phyloP scores from a whole-genome alignment of 495 filamentous ascomycete genomes.

The Lichina pygmaea region DNA sequence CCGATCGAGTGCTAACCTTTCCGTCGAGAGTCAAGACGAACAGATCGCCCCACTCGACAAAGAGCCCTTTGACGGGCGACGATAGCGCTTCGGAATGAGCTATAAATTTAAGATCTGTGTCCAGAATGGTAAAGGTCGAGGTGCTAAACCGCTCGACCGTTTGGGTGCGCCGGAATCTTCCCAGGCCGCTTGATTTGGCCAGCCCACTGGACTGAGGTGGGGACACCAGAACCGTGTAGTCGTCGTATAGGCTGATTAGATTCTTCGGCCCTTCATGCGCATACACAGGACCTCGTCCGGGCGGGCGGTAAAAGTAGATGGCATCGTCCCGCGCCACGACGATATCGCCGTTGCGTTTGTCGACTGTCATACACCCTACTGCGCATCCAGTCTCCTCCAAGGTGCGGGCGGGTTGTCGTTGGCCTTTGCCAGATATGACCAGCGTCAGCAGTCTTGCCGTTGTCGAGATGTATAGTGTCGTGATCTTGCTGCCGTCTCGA shows the following conservation, averaged over 20 bases:
- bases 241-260: conserved; percentile 50
- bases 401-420: conserved; percentile 66
- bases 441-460: conserved; percentile 71
- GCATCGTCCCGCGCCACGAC: conserved; percentile 83
- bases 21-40: conserved; percentile 74
- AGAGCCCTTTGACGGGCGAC: conserved; percentile 50
- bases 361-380: conserved; percentile 76
- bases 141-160: conserved; percentile 54
- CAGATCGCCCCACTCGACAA: conserved; percentile 75
- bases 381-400: conserved; percentile 75
- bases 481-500: conserved; percentile 30
- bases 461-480: conserved; percentile 73
- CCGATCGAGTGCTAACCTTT: conserved; percentile 28
- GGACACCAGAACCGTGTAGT: conserved; percentile 75
- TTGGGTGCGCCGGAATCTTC: conserved; percentile 38
- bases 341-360: conserved; percentile 53
- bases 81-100: conserved; percentile 66
- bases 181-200: conserved; percentile 20
- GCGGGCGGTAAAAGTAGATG: conserved; percentile 69
- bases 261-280: conserved; percentile 80
- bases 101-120: conserved; percentile 74
- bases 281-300: conserved; percentile 64
- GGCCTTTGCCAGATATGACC: conserved; percentile 60
- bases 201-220: conserved; percentile 37
- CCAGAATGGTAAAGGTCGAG: conserved; percentile 64